Percentiles rank a stretch among this genome's conserved stretches.
These are phyloP conservation scores for Solanum chiquidenum DNA, from an alignment of 257 asterid genomes.

Conservation along the genomic window DNA sequence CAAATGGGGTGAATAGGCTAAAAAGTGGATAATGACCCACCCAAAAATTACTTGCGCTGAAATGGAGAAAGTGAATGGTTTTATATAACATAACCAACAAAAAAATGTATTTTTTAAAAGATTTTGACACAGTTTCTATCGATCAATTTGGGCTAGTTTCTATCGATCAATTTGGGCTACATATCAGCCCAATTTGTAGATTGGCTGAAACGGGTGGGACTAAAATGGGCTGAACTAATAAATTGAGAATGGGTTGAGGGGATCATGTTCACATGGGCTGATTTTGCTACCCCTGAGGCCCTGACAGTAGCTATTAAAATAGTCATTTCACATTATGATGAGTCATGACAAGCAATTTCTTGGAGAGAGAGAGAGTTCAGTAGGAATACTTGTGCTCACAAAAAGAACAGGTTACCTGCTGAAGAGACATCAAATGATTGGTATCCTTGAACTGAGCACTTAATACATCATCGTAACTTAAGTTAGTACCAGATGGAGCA, in stretches of 20 bases:
- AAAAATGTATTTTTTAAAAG: background rate
- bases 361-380: background rate
- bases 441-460: constrained; percentile 67
- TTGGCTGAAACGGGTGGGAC: background rate
- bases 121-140: background rate
- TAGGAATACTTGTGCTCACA: background rate
- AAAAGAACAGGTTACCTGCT: constrained; percentile 18
- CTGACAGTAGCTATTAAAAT: background rate
- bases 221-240: background rate
- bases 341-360: background rate
- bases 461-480: constrained; percentile 57
- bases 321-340: background rate
- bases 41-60: background rate
- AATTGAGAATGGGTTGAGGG: background rate
- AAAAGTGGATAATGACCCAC: background rate
- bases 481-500: constrained; percentile 41
- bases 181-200: background rate
- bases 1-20: background rate
- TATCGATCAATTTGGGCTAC: background rate
- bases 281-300: background rate
- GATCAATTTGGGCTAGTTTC: background rate
- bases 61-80: background rate
- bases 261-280: background rate
- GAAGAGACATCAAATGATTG: constrained; percentile 56
- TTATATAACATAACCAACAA: background rate